phyloP scores from a whole-genome alignment of 2,329 filamentous ascomycete genomes.

The Kalmusia sp. region DNA sequence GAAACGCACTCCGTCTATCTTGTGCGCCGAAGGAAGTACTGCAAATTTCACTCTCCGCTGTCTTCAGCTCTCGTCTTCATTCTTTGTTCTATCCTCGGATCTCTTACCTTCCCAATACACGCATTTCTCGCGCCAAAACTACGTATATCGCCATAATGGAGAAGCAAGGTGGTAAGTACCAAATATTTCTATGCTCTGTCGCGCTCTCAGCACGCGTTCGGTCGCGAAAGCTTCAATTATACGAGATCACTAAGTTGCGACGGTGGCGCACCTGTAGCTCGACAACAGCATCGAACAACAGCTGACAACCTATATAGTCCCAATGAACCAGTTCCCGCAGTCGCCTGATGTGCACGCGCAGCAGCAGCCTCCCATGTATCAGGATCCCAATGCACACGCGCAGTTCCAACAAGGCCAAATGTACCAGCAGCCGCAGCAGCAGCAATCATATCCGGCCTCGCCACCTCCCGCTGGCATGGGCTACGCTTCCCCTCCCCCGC shows the following conservation, averaged over 20 bases:
- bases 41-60: slow-evolving; percentile 9
- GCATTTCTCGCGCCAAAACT: slow-evolving; percentile 2
- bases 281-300: slow-evolving; percentile 4
- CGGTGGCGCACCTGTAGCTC: slow-evolving; percentile 1
- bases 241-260: background rate
- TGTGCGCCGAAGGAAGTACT: background rate
- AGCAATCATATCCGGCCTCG: slow-evolving; percentile 26
- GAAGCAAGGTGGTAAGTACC: slow-evolving; percentile 43
- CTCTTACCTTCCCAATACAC: slow-evolving; percentile 4
- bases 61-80: slow-evolving; percentile 15
- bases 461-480: slow-evolving; percentile 33
- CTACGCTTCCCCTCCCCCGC: slow-evolving; percentile 12
- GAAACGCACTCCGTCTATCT: slow-evolving; percentile 7
- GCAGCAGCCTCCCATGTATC: slow-evolving; percentile 40
- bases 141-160: slow-evolving; percentile 35
- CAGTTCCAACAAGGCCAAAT: slow-evolving; percentile 26
- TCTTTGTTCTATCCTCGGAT: slow-evolving; percentile 9
- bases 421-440: slow-evolving; percentile 27
- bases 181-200: background rate
- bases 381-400: slow-evolving; percentile 34
- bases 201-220: background rate
- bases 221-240: background rate
- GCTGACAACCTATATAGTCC: slow-evolving; percentile 34
- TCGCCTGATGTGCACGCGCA: slow-evolving; percentile 37
- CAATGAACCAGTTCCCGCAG: slow-evolving; percentile 47